Base-by-base conservation (phyloP, 2,329 filamentous ascomycete species). In the Aspergillus chevalieri region DNA sequence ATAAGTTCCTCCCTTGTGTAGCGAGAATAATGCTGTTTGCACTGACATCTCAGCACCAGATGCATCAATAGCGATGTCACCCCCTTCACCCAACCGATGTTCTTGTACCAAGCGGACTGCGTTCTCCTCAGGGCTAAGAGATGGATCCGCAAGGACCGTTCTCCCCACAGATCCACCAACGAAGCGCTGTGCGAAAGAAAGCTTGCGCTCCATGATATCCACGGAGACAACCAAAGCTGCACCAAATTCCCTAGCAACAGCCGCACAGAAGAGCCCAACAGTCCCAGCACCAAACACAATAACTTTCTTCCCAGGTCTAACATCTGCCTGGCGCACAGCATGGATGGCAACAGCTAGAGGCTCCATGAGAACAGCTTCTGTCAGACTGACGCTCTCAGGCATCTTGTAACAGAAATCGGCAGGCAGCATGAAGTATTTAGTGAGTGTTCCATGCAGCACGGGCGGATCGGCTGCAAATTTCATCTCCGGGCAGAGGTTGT, bases 241-340 rank as follows among this genome's bases (percentile, higher is more conserved):
- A 24, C 81, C 81, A n/a, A 80, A 78, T 57, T 79, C 76, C 33
- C 77, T 71, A 2, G 82, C 81, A 74, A 84, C 82, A 33, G 80
- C 80, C 4, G 81, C 80, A 6, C 79, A 80, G 49, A 85, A 70
- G 2, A 85, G 70, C 1, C 82, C 82, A 34, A 85, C 77, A 2
- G 82, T 78, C 15, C 82, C 82, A 12, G 81, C 80, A 24, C 82
- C 82, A 19, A 83, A 75, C 36, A 85, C 77, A 12, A 84, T 21
- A 14, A 71, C 47, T 2, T 62, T 55, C 47, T 72, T 60, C 1
- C 72, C 74, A 2, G 71, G 54, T 19, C 59, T 57, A 12, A 74
- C 46, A 3, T 60, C 63, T 5, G 66, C 63, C 4, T 68, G 61
- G 21, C 72, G 65, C 17, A 71, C 64, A 0, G 67, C 65, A 21